Conservation (phyloP, 2,329 filamentous ascomycete species). For the Colletotrichum caudatum region DNA sequence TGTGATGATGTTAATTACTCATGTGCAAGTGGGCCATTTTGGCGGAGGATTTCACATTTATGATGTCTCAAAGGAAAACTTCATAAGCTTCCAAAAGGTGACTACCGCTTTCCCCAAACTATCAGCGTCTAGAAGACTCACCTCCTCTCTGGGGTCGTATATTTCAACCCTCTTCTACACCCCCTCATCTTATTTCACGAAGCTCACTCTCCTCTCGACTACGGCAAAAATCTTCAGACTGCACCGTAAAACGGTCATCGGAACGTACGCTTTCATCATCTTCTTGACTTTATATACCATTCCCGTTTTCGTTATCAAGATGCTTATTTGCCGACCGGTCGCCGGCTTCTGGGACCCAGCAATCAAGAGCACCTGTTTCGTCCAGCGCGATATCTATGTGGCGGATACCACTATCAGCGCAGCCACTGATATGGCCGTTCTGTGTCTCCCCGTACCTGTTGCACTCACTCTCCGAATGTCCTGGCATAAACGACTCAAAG, state of each 20-base stretch:
- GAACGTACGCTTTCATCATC: constrained; percentile 54
- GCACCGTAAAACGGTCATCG: constrained; percentile 53
- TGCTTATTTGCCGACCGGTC: constrained; percentile 56
- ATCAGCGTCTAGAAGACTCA: background rate
- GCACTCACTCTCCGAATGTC: constrained; percentile 51
- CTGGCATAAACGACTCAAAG: constrained; percentile 47
- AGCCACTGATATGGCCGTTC: constrained; percentile 49
- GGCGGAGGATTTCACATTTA: constrained; percentile 53
- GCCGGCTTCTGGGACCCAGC: constrained; percentile 54
- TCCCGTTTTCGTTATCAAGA: constrained; percentile 51
- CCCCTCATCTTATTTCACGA: constrained; percentile 56
- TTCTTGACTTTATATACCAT: constrained; percentile 53
- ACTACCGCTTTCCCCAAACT: background rate
- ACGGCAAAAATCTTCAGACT: constrained; percentile 57
- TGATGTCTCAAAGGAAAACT: constrained; percentile 49
- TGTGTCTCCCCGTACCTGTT: constrained; percentile 49
- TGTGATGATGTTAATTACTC: background rate
- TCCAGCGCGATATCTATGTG: constrained; percentile 50
- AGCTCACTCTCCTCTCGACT: constrained; percentile 56
- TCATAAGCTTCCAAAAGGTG: constrained; percentile 52
- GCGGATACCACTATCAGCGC: constrained; percentile 50
- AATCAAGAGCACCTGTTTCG: constrained; percentile 48
- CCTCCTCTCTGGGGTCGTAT: constrained; percentile 46
- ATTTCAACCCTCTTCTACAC: constrained; percentile 59
- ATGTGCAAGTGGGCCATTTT: constrained; percentile 44